Conservation (phyloP, 2,329 filamentous ascomycete genomes). For the Achaetomium macrosporum region DNA sequence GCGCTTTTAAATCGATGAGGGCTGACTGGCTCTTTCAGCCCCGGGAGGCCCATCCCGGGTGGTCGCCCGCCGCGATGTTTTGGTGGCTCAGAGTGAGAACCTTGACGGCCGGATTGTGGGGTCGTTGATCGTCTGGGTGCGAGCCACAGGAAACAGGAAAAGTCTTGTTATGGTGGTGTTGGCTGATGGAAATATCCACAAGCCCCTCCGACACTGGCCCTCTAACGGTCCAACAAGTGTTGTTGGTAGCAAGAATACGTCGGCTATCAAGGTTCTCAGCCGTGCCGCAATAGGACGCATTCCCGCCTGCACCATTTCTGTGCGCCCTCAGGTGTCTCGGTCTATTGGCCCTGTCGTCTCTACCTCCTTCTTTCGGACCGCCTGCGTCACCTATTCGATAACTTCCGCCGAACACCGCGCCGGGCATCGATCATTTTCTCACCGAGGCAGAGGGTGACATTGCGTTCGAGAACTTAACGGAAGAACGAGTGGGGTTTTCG, state of each 20-base stretch:
- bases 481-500: too few relatives aligned
- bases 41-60: not conserved
- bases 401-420: not conserved
- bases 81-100: slow-evolving; percentile 4
- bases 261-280: too few relatives aligned
- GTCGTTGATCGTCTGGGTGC: not conserved
- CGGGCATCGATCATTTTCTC: not conserved
- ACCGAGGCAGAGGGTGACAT: not conserved
- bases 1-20: not conserved
- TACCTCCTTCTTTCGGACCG: too few relatives aligned
- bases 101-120: slow-evolving; percentile 9
- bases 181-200: not conserved
- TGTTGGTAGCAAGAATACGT: too few relatives aligned
- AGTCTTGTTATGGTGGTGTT: not conserved
- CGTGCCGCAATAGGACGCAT: too few relatives aligned
- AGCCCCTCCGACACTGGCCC: too few relatives aligned
- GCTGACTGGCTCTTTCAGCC: not conserved
- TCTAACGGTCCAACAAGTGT: too few relatives aligned
- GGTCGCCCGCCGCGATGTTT: not conserved
- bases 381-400: too few relatives aligned
- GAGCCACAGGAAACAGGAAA: not conserved
- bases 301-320: too few relatives aligned
- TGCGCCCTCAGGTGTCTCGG: too few relatives aligned
- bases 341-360: too few relatives aligned
- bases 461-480: too few relatives aligned